These are phyloP conservation scores for Polychaeton citri DNA, from an alignment of 2,329 filamentous ascomycete genomes.

Conservation along the genomic window DNA sequence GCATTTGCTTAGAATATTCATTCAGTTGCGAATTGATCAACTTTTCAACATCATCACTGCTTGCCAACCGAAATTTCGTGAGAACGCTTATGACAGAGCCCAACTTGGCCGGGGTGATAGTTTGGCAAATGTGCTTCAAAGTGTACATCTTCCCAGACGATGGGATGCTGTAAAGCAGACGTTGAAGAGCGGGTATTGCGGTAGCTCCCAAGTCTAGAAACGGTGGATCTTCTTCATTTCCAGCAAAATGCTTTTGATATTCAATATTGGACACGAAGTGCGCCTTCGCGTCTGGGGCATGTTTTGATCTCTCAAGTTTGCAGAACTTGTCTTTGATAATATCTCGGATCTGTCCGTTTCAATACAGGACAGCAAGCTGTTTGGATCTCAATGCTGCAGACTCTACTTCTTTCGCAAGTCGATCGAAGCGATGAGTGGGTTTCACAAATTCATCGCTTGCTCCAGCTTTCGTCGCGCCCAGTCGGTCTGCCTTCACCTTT, in stretches of 20 bases:
- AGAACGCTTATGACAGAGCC: slow-evolving; percentile 6
- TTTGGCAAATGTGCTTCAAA: slow-evolving; percentile 1
- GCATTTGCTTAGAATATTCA: background rate
- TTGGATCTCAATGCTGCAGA: background rate
- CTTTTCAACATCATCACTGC: slow-evolving; percentile 5
- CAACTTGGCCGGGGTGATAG: slow-evolving; percentile 5
- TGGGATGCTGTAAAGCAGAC: slow-evolving; percentile 5
- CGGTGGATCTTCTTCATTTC: slow-evolving; percentile 5
- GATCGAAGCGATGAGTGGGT: slow-evolving; percentile 1
- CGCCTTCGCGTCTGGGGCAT: slow-evolving; percentile 7
- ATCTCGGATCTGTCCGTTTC: slow-evolving; percentile 1
- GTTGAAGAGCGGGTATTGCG: slow-evolving; percentile 9
- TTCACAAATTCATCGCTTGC: background rate
- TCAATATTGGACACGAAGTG: slow-evolving; percentile 8
- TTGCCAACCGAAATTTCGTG: slow-evolving; percentile 5
- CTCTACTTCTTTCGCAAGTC: slow-evolving; percentile 1
- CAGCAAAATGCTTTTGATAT: slow-evolving; percentile 9
- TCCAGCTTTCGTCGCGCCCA: background rate
- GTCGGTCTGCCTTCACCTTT: background rate
- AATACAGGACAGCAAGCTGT: slow-evolving; percentile 4
- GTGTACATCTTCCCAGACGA: slow-evolving; percentile 5
- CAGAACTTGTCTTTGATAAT: slow-evolving; percentile 2
- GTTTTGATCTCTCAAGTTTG: slow-evolving; percentile 3
- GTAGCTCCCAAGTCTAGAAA: slow-evolving; percentile 7
- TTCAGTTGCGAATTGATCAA: slow-evolving; percentile 1